phyloP scores from a whole-genome alignment of 306 rosid species.

The Ammopiptanthus mongolicus region DNA sequence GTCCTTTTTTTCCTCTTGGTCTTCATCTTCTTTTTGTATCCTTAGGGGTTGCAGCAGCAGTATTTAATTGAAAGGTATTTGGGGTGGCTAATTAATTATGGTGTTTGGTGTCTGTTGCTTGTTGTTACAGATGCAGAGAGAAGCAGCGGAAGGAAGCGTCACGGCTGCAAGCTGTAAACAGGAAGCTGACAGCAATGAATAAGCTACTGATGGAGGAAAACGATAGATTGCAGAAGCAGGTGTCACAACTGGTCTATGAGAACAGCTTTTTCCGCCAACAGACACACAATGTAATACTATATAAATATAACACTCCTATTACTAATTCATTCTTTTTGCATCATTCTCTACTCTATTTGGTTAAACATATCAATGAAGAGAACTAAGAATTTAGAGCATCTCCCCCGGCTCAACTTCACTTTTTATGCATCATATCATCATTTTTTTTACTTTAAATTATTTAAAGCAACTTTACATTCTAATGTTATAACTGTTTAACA shows the following conservation, averaged over 20 bases:
- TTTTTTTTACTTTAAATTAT: too few relatives aligned
- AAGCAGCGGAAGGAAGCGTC: conserved; percentile 95
- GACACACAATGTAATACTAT: conserved; percentile 61
- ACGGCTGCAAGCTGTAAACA: conserved; percentile 85
- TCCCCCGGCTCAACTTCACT: too few relatives aligned
- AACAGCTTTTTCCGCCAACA: conserved; percentile 95
- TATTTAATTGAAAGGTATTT: not conserved
- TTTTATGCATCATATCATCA: too few relatives aligned
- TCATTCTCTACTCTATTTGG: not conserved
- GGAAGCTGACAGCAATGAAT: conserved; percentile 96
- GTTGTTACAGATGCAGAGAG: conserved; percentile 77
- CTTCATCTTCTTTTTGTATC: not conserved
- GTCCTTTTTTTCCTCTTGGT: not conserved
- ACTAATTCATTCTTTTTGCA: not conserved
- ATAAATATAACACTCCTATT: not conserved
- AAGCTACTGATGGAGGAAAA: conserved; percentile 95
- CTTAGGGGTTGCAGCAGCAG: not conserved
- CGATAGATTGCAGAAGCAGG: conserved; percentile 96
- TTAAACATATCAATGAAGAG: not conserved
- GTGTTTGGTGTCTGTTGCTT: not conserved
- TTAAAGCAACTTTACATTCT: too few relatives aligned
- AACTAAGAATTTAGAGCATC: not conserved
- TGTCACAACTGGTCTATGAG: conserved; percentile 87
- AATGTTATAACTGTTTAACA: too few relatives aligned
- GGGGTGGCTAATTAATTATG: not conserved